Evolutionary conservation across 2,329 filamentous ascomycete genomes (phyloP), one percentile per base, ranked within the genome.

Genomic region (Ophiocordyceps unilateralis): DNA sequence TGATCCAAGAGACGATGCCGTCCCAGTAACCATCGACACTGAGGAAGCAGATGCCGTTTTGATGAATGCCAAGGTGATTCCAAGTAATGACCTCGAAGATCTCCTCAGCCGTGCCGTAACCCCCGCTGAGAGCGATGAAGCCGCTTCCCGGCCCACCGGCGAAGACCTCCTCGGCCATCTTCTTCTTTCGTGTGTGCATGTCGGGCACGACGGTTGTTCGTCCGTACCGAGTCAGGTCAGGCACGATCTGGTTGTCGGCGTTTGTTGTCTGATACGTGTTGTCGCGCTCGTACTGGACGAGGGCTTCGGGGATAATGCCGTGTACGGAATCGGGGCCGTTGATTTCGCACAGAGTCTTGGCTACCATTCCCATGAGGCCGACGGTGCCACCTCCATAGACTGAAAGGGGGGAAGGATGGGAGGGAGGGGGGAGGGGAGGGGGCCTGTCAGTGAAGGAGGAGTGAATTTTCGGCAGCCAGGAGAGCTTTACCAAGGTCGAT

Each of bases 31-130:
- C 86, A 43, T 88, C 78, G 22, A 95, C 72, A 59, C 96, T 96
- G 51, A 84, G 76, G 41, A 95, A 66, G 43, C 89, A 78, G 39
- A 96, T 78, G 4, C 82, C 83, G 41, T 73, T 69, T 52, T 70
- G 71, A 63, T 96, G 91, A 50, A 98, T 96, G 1, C 91, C 89
- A 41, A 98, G 65, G 66, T 96, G 91, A 61, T 95, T 96, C 88
- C 91, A 98, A 11, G 85, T 93, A 22, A 78, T 79, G 2, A 85
- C 77, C 66, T 93, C 85, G 62, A 94, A 87, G 57, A 98, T 72
- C 70, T 98, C 91, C 66, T 98, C 91, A 58, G 96, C 73, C 2
- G 91, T 98, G 19, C 91, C 91, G 61, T 89, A 98, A 1, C 91
- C 91, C 38, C 89, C 89, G 44, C 75, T 77, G 46, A 98, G 66